These are phyloP conservation scores for Syncephalis fuscata DNA, from an alignment of 371 early-diverging fungal genomes.

Conservation along the genomic window DNA sequence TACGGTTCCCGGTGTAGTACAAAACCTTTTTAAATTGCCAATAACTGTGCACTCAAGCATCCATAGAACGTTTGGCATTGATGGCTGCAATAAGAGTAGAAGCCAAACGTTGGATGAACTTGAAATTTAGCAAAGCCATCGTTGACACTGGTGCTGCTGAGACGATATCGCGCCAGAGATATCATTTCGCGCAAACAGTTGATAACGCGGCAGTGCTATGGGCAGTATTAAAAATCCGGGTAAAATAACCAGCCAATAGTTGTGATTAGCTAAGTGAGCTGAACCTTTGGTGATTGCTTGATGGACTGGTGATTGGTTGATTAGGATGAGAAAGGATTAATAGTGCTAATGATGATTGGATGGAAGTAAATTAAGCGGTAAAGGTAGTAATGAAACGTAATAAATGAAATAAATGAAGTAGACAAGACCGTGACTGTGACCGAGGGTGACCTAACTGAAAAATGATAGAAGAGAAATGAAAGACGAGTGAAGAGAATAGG, in stretches of 20 bases:
- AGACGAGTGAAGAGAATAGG: too few species aligned
- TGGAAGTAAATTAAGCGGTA: neutral
- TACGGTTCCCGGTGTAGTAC: too few species aligned
- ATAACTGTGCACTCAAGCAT: too few species aligned
- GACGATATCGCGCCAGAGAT: neutral
- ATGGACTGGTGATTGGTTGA: neutral
- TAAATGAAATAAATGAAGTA: conserved; percentile 6
- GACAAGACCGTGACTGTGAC: conserved; percentile 12
- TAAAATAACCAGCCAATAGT: neutral
- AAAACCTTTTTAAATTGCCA: too few species aligned
- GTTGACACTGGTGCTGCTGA: neutral
- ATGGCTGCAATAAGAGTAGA: too few species aligned
- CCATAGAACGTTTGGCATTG: too few species aligned
- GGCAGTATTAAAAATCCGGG: too few species aligned
- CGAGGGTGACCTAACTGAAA: too few species aligned
- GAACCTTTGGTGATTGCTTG: too few species aligned
- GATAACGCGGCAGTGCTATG: too few species aligned
- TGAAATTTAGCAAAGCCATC: neutral
- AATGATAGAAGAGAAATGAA: conserved; percentile 15
- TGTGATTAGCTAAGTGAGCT: too few species aligned
- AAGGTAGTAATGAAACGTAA: neutral
- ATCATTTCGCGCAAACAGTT: neutral
- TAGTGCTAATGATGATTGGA: neutral
- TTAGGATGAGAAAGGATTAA: neutral
- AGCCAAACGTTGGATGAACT: too few species aligned